Conservation (phyloP, 1,139 yeast genomes). For the Candida frijolesensis region DNA sequence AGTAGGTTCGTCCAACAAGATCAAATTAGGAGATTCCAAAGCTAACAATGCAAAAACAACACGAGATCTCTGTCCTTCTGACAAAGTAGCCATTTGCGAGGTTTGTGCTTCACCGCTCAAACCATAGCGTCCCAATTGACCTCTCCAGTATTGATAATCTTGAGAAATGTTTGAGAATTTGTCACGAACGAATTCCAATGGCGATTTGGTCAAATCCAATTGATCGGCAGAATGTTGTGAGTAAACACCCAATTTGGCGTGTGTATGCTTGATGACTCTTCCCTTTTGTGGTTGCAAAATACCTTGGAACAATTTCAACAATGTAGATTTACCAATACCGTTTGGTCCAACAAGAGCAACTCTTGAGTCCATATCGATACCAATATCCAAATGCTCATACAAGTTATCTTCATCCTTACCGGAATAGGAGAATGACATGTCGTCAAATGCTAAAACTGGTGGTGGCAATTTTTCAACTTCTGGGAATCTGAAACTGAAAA, state of each 20-base stretch:
- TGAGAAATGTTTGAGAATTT: conserved; percentile 87
- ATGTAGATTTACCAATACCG: conserved; percentile 98
- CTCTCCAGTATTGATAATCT: conserved; percentile 99
- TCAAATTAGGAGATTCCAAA: conserved; percentile 90
- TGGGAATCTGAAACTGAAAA: conserved; percentile 91
- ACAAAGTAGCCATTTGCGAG: conserved; percentile 95
- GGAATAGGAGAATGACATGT: conserved; percentile 88
- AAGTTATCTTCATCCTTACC: conserved; percentile 87
- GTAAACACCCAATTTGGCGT: conserved; percentile 96
- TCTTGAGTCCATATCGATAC: conserved; percentile 99
- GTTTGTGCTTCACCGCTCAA: conserved; percentile 99
- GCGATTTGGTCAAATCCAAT: conserved; percentile 90
- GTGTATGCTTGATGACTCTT: conserved; percentile 96
- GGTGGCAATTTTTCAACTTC: conserved; percentile 98
- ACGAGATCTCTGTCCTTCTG: conserved; percentile 99
- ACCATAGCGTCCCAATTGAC: conserved; percentile 97
- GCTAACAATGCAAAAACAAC: conserved; percentile 97
- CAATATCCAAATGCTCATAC: conserved; percentile 89
- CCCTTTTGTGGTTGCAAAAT: conserved; percentile 86
- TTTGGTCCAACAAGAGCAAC: conserved; percentile 98
- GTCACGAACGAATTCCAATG: conserved; percentile 95
- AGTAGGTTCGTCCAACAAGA: conserved; percentile 97
- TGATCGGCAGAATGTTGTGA: conserved; percentile 99
- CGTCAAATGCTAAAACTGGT: conserved; percentile 96
- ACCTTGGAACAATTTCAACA: conserved; percentile 96